These are phyloP conservation scores for Ophiostoma fasciatum DNA, from an alignment of 2,329 filamentous ascomycete genomes.

Conservation along the genomic window DNA sequence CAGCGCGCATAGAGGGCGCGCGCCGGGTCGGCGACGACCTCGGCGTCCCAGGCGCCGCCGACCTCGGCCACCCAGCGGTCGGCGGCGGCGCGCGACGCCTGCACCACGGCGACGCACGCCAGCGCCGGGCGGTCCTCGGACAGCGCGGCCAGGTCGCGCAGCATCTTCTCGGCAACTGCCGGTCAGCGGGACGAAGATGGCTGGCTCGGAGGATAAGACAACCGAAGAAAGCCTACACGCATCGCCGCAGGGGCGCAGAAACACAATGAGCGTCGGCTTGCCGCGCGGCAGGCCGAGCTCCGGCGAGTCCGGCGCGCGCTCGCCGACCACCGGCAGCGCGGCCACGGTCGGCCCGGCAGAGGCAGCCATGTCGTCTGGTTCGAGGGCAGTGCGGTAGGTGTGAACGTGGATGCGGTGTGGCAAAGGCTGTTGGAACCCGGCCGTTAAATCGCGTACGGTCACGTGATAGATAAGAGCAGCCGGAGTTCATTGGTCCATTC, in stretches of 20 bases:
- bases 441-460: too few species aligned
- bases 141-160: conserved; percentile 35
- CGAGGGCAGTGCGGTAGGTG: too few species aligned
- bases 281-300: conserved; percentile 36
- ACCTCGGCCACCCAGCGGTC: conserved; percentile 41
- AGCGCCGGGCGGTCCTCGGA: conserved; percentile 34
- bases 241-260: conserved; percentile 60
- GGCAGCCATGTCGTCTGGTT: too few species aligned
- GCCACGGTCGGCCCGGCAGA: neutral
- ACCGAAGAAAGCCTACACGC: conserved; percentile 37
- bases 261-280: conserved; percentile 47
- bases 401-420: too few species aligned
- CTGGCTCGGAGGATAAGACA: neutral
- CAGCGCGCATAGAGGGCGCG: conserved; percentile 47
- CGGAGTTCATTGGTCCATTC: too few species aligned
- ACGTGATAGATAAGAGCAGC: too few species aligned
- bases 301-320: conserved; percentile 37
- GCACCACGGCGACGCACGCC: conserved; percentile 47
- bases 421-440: too few species aligned
- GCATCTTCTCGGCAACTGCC: conserved; percentile 53
- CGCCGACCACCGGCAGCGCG: conserved; percentile 33
- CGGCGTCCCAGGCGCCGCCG: conserved; percentile 40
- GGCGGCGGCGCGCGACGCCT: conserved; percentile 37
- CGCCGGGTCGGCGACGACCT: conserved; percentile 42
- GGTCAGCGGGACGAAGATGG: neutral